Evolutionary conservation across 345 rosid species (phyloP), one percentile per base, ranked within the genome.

Genomic region (Gossypium stocksii): DNA sequence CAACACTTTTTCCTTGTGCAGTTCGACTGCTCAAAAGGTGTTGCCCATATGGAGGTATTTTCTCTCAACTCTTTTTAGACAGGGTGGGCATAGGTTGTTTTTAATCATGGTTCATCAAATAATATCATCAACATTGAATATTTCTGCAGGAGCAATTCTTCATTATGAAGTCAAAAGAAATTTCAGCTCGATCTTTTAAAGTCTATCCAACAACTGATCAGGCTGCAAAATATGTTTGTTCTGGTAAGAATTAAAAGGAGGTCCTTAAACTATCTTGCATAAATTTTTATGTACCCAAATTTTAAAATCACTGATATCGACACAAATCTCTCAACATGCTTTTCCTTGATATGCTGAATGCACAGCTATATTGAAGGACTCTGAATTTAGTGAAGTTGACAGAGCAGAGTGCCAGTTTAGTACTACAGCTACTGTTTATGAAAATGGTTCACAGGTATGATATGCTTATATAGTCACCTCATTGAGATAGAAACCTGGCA

Each of bases 351-450:
- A 27, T 68, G 6, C 27, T 44, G 27, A 66, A 66, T 87, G 77
- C 87, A 19, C 25, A 90, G 99, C 96, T 65, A 91, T 93, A 78
- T 82, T 95, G 63, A 59, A 59, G 38, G 63, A 59, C 38, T 59
- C 63, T 13, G 63, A 25, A 59, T 59, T 23, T 59, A 83, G 23
- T 34, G 99, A 95, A 85, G 94, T 85, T 72, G 99, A 93, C 80
- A 85, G 96, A 87, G 98, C 99, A 14, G 97, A 91, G 74, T 95
- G 98, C 79, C 97, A 95, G 62, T 95, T 95, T 81, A 91, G 88
- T 79, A 93, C 98, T 43, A 93, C 91, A n/a, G 90, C 97, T 20
- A 93, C 97, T 0, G 76, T 89, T 77, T 82, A 89, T 49, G 93
- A 93, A 77, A 95, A 93, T 87, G 97, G 99, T 82, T 80, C 98